Base-by-base conservation (phyloP, 2,329 filamentous ascomycete species). In the Fusarium lateritium region DNA sequence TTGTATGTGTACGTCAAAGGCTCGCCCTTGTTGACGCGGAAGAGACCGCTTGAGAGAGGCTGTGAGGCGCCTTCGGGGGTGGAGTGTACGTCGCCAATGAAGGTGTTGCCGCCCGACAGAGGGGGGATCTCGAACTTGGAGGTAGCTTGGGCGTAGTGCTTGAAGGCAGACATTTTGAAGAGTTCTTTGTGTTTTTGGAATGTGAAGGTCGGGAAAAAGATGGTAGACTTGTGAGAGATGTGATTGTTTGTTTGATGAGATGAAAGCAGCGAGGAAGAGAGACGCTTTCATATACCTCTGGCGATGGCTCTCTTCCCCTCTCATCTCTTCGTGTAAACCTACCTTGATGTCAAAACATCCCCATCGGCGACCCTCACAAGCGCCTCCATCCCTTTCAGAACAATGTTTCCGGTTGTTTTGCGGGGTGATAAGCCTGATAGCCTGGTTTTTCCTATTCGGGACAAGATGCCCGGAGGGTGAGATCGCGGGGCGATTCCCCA, bases 51-150 rank as follows among this genome's bases (percentile, higher is more conserved):
- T 0, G 86, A 87, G 62, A 92, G 86, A 61, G 90, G 89, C 72
- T 85, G 87, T 13, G 86, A 84, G 15, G 85, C 77, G 76, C 87
- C 84, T 58, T 83, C 82, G 56, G 88, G 84, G 57, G 85, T 88
- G 5, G 85, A 85, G 70, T 82, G 81, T 28, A 92, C 80, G 72
- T 92, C 90, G 42, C 89, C 89, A 5, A 92, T 83, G 76, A 83
- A 92, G 31, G 89, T 89, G 73, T 92, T 92, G 65, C 91, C 87
- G 71, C 90, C 89, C 36, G 88, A 87, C 64, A 92, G 88, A 47
- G 90, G 83, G 7, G 89, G 89, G 5, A 88, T 88, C 73, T 90
- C 87, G 79, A 86, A 91, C 39, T 79, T 82, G 26, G 81, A 83
- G 76, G 91, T 88, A 1, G 88, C 88, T 73, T 88, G 83, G 51